Conservation (phyloP, 371 early-diverging fungal genomes). For the Mucor plumbeus region DNA sequence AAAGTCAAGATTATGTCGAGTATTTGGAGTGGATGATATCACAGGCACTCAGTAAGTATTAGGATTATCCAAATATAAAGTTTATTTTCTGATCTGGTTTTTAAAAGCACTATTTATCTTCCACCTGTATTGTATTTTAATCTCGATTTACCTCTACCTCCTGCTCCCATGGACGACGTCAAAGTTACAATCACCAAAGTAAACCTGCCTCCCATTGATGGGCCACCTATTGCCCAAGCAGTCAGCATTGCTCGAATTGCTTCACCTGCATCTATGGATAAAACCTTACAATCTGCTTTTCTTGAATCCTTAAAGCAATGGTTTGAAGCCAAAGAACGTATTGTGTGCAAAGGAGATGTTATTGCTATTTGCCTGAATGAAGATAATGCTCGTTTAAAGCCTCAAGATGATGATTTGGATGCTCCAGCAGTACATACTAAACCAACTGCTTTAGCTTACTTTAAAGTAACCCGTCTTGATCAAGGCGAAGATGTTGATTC, state of each 20-base stretch:
- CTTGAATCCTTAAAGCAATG: constrained; percentile 69
- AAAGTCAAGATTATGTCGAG: constrained; percentile 55
- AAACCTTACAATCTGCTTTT: constrained; percentile 64
- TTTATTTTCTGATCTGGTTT: background rate
- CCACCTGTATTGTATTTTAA: constrained; percentile 69
- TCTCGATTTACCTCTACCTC: constrained; percentile 54
- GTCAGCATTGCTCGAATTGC: constrained; percentile 80
- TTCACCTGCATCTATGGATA: constrained; percentile 75
- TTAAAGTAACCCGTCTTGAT: constrained; percentile 58
- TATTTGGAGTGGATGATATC: constrained; percentile 42
- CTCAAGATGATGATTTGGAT: constrained; percentile 22
- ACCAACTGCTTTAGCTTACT: constrained; percentile 55
- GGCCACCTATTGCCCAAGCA: constrained; percentile 65
- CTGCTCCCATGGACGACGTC: constrained; percentile 26
- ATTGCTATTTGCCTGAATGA: constrained; percentile 73
- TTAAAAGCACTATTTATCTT: constrained; percentile 39
- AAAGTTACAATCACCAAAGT: constrained; percentile 40
- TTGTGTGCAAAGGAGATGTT: constrained; percentile 77
- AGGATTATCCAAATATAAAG: background rate
- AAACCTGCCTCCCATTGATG: constrained; percentile 44
- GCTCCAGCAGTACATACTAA: background rate
- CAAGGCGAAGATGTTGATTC: constrained; percentile 11
- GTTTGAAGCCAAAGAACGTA: constrained; percentile 72
- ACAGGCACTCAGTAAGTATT: constrained; percentile 9
- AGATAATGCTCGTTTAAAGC: constrained; percentile 30